Evolutionary conservation across 2,329 filamentous ascomycete species (phyloP), one percentile per base, ranked within the genome.

Genomic region (Bimuria novae-zelandiae): DNA sequence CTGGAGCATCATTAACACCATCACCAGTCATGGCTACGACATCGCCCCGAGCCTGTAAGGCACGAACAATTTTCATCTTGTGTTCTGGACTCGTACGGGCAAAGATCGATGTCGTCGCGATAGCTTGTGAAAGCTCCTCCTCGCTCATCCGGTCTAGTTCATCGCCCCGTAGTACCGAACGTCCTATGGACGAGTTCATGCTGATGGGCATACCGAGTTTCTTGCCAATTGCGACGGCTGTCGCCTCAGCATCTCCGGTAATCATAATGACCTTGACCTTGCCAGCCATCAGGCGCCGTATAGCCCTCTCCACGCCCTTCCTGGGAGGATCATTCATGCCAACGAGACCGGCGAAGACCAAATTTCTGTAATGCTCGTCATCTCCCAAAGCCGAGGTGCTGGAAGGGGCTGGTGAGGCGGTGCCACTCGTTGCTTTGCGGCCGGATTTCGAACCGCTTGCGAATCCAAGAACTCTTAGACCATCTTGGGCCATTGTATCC

Each of bases 11-110:
- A 64, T 99, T 99, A 54, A 99, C 95, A 43, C 94, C 94, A 65
- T 99, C 94, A 6, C 94, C 94, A 11, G 94, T 99, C 94, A 99
- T 99, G 52, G 94, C 95, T 40, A 99, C 94, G 48, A 99, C 95
- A 73, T 97, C 92, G 25, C 93, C 93, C 32, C 93, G 89, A 51
- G 89, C 86, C 75, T 99, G 94, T 22, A 99, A 84, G 0, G 94
- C 94, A 50, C 85, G 83, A 56, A 99, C 89, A 67, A 99, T 99
- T 75, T 96, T 97, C 79, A 99, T 85, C 77, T 99, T 99, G 78
- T 99, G 94, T 58, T 99, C 94, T 0, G 94, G 94, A 59, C 91
- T 96, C 2, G 94, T 97, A 48, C 95, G 88, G 16, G 94, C 95
- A 71, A 99, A 99, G 51, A 99, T 94, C 1, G 90, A 94, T 0